Evolutionary conservation across 2,329 filamentous ascomycete species (phyloP), one percentile per base, ranked within the genome.

Genomic region (Cladophialophora exuberans): DNA sequence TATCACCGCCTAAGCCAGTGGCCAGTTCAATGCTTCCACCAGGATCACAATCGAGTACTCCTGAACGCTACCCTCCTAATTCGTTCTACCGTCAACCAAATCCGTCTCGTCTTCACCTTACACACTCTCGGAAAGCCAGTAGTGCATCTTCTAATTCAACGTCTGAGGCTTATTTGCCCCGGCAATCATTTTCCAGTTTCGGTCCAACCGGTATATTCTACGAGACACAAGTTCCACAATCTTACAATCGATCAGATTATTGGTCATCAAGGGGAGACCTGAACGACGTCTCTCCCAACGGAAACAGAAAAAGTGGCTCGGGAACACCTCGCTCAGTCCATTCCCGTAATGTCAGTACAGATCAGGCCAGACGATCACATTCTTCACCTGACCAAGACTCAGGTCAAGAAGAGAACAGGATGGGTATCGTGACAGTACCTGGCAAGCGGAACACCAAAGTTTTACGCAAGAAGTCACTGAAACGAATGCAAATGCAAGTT

Each of bases 341-440:
- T 4, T 31, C 20, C 23, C 38, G 25, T 22, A 22, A 44, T 41
- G 17, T 26, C 22, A 39, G 31, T 23, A 50, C 44, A 7, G 46
- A 49, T 6, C 46, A 49, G 13, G 18, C n/a, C 23, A n/a, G 17
- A 9, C n/a, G 10, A 39, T 18, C 22, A 20, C 23, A 15, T 11
- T 25, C 11, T 17, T 22, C 33, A 25, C 20, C 15, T 9, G 42
- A 26, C 13, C 26, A 33, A 33, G 36, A 35, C 13, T 38, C 38
- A 17, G 54, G 30, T 23, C 28, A 50, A 25, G 47, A 26, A 13
- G 33, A 56, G 28, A 56, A 49, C 41, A 44, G 48, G 17, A 38
- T 61, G 33, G 58, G 58, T 10, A 52, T 61, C 15, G n/a, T 61
- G 20, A 61, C 58, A 1, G 58, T 61, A 3, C 55, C 58, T 3